A percentile compares a stretch with the other conserved stretches of the same genome.
phyloP scores from a whole-genome alignment of 1,139 yeast species.

The Hyphopichia khmerensis region DNA sequence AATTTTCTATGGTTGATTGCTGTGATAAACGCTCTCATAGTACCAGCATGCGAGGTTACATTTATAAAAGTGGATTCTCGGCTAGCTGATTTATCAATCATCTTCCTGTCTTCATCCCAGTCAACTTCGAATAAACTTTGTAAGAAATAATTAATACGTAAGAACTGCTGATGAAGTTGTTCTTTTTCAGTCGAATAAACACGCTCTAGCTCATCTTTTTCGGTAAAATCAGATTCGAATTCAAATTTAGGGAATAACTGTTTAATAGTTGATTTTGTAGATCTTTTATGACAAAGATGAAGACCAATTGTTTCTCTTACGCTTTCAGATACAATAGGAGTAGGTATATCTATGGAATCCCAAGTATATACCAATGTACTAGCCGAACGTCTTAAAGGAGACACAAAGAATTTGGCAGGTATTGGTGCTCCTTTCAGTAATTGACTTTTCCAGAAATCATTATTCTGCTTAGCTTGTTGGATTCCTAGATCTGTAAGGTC shows the following conservation, averaged over 20 bases:
- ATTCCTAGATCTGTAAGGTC: conserved; percentile 58
- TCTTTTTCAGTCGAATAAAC: conserved; percentile 41
- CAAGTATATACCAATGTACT: conserved; percentile 61
- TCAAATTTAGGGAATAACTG: conserved; percentile 26
- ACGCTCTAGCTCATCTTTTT: conserved; percentile 42
- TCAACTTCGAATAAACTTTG: conserved; percentile 47
- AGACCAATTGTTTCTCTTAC: conserved; percentile 68
- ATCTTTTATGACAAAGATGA: conserved; percentile 66
- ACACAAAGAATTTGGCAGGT: conserved; percentile 56
- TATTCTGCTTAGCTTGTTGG: conserved; percentile 44
- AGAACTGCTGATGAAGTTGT: conserved; percentile 43
- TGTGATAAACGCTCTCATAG: conserved; percentile 56
- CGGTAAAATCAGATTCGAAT: conserved; percentile 48
- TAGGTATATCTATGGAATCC: conserved; percentile 40
- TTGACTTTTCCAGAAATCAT: conserved; percentile 44
- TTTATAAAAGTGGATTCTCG: conserved; percentile 38
- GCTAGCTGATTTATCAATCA: conserved; percentile 11
- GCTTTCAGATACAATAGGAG: conserved; percentile 49
- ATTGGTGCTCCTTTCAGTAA: conserved; percentile 48
- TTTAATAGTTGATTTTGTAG: conserved; percentile 28
- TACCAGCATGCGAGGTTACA: conserved; percentile 65
- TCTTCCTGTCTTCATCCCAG: conserved; percentile 15
- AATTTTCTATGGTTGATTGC: conserved; percentile 58
- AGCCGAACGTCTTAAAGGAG: conserved; percentile 65
- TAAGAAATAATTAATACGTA: conserved; percentile 49